Percentiles rank a stretch among this genome's conserved stretches.
Conservation (phyloP, 2,329 filamentous ascomycete genomes). For the Pseudogymnoascus pannorum region DNA sequence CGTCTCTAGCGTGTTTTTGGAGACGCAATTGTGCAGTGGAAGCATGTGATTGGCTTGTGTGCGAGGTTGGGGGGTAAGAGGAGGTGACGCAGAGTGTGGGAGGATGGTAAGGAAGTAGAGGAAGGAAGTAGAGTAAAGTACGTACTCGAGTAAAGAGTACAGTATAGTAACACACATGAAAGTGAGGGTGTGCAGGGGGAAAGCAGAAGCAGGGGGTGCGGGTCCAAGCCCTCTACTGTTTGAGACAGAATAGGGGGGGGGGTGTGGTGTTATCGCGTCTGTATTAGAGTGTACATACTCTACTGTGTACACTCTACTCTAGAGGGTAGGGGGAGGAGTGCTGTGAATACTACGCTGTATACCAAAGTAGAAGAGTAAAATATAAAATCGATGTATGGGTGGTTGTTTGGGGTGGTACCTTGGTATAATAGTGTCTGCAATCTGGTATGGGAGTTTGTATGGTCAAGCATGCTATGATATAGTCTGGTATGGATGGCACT, state of each 20-base stretch:
- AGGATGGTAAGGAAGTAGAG: no score
- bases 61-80: neutral
- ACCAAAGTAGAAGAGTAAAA: no score
- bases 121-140: neutral
- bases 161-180: neutral
- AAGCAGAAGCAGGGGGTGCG: constrained; percentile 3
- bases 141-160: neutral
- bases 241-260: neutral
- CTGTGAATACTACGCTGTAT: no score
- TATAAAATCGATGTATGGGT: no score
- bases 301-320: neutral
- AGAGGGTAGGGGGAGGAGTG: no score
- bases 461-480: no score
- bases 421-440: no score
- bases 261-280: neutral
- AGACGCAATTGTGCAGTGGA: neutral
- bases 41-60: neutral
- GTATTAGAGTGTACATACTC: neutral
- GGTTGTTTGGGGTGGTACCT: no score
- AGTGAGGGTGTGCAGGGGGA: neutral
- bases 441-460: no score
- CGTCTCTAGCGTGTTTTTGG: neutral
- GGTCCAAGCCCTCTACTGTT: constrained; percentile 2
- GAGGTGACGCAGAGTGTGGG: neutral
- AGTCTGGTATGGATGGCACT: neutral